These are phyloP conservation scores for Bolboschoenoplectus hybrid DNA, from an alignment of 202 grass and related monocot species.

Conservation along the genomic window DNA sequence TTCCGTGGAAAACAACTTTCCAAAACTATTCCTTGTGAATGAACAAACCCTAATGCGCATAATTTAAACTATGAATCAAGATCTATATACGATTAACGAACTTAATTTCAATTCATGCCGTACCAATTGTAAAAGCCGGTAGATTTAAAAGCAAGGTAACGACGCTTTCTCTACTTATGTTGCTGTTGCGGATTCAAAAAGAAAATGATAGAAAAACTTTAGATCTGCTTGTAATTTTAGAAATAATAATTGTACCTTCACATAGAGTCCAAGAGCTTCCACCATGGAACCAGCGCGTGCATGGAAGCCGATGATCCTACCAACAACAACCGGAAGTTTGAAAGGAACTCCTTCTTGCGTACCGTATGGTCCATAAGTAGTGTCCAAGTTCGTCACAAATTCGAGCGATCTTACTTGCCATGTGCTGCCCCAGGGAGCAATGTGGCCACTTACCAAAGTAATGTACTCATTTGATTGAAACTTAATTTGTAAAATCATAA, in stretches of 20 bases:
- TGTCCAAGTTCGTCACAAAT: constrained; percentile 37
- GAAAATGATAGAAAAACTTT: not conserved
- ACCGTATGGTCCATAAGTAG: constrained; percentile 41
- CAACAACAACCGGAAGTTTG: constrained; percentile 39
- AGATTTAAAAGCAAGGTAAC: too few relatives aligned
- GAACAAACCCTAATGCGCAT: too few relatives aligned
- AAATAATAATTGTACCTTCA: constrained; percentile 8
- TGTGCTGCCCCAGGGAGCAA: constrained; percentile 18
- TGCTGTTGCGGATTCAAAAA: not conserved
- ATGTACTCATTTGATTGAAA: constrained; percentile 43
- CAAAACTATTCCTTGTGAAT: too few relatives aligned
- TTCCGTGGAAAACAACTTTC: too few relatives aligned
- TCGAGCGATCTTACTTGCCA: constrained; percentile 45
- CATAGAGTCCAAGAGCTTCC: constrained; percentile 49
- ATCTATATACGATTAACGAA: too few relatives aligned
- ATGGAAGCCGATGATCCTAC: constrained; percentile 50
- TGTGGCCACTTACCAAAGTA: constrained; percentile 39
- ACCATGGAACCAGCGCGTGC: constrained; percentile 43
- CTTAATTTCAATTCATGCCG: too few relatives aligned
- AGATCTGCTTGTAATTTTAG: not conserved
- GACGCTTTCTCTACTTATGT: too few relatives aligned
- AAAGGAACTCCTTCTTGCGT: constrained; percentile 45
- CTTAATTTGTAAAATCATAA: constrained; percentile 25
- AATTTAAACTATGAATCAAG: too few relatives aligned
- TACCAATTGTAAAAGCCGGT: too few relatives aligned